Evolutionary conservation across 352 stramenopile species (phyloP).

Genomic region (Globisporangium echinulatum): DNA sequence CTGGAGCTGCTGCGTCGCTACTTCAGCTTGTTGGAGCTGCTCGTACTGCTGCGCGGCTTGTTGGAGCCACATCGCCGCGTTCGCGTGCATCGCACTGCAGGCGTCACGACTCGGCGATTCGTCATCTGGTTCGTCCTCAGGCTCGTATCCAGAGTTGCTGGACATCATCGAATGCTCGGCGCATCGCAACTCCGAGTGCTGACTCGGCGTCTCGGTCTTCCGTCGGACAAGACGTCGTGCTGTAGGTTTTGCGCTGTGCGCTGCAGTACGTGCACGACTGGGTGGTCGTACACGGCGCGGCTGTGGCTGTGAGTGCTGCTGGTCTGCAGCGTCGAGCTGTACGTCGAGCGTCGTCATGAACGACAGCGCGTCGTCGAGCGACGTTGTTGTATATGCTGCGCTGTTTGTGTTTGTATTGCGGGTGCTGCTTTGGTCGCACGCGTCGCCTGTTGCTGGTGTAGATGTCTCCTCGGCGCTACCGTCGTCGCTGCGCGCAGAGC

Average conservation of each 20-base stretch:
- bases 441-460: not conserved
- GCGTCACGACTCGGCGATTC: too few relatives aligned
- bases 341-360: conserved; percentile 7
- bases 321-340: not conserved
- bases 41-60: conserved; percentile 38
- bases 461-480: not conserved
- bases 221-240: not conserved
- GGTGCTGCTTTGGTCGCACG: not conserved
- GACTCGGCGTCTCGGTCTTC: not conserved
- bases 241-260: not conserved
- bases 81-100: not conserved
- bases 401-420: not conserved
- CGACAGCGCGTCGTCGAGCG: conserved; percentile 12
- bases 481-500: conserved; percentile 1
- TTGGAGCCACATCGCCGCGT: conserved; percentile 30
- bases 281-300: not conserved
- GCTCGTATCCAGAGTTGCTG: not conserved
- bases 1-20: conserved; percentile 32
- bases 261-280: not conserved
- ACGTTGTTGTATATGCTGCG: not conserved
- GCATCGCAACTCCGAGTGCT: not conserved
- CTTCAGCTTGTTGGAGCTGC: conserved; percentile 31
- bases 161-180: not conserved
- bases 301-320: not conserved
- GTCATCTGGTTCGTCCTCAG: too few relatives aligned